A percentile compares a stretch with the other conserved stretches of the same genome.
Evolutionary conservation across 768 basidiomycete genomes (phyloP).

Genomic region (Boletus vermiculosoides): DNA sequence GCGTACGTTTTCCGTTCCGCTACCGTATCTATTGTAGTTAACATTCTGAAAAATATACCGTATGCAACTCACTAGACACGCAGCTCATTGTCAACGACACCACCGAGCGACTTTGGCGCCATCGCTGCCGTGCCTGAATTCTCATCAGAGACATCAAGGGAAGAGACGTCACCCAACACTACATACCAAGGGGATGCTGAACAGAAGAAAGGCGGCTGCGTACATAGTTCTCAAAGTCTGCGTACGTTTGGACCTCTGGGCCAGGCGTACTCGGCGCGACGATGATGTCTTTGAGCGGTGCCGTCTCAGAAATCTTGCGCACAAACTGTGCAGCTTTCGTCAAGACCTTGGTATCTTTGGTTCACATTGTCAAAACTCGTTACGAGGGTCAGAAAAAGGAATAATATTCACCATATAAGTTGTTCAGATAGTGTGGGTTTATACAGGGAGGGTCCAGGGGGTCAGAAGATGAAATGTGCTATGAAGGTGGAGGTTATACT

Average conservation of each 20-base stretch:
- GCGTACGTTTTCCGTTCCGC: constrained; percentile 18
- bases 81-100: constrained; percentile 18
- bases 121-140: constrained; percentile 17
- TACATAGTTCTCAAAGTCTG: constrained; percentile 15
- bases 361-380: background rate
- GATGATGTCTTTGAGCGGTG: constrained; percentile 16
- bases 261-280: constrained; percentile 20
- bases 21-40: background rate
- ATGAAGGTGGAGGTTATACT: background rate
- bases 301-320: constrained; percentile 16
- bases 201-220: background rate
- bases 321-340: constrained; percentile 14
- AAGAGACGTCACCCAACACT: background rate
- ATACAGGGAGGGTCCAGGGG: constrained; percentile 14
- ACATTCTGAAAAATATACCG: background rate
- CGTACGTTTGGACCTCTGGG: constrained; percentile 19
- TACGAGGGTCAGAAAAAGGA: background rate
- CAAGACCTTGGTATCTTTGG: constrained; percentile 14
- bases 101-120: constrained; percentile 18
- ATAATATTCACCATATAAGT: constrained; percentile 6
- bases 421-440: constrained; percentile 15
- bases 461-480: constrained; percentile 18
- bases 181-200: constrained; percentile 17
- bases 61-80: constrained; percentile 13
- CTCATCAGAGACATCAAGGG: background rate